Conservation (phyloP, 306 rosid species). For the Herpetospermum pedunculosum region DNA sequence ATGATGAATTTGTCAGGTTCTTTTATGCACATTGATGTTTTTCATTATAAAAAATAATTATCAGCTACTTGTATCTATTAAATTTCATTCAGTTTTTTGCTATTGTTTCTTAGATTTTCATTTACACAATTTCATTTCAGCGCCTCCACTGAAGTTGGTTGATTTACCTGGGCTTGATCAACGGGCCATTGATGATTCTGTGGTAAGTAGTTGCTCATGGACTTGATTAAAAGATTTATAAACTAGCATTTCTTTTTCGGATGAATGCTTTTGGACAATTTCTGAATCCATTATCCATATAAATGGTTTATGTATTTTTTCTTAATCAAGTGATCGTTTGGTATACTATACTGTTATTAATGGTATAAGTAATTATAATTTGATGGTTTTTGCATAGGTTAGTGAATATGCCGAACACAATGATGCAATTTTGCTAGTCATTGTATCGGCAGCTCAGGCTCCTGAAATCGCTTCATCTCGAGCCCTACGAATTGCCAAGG, state of each 20-base stretch:
- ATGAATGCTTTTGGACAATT: not conserved
- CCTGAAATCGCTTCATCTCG: constrained; percentile 81
- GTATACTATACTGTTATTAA: not conserved
- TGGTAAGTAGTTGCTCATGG: constrained; percentile 39
- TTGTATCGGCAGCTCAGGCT: constrained; percentile 89
- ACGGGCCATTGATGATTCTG: constrained; percentile 75
- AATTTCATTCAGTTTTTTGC: not conserved
- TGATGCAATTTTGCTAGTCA: constrained; percentile 79
- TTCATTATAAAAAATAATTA: not conserved
- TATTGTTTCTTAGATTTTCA: not conserved
- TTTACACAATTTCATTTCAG: constrained; percentile 34
- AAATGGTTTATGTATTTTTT: not conserved
- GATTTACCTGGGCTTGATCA: constrained; percentile 98
- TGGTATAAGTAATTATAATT: constrained; percentile 2
- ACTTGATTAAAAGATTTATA: constrained; percentile 6
- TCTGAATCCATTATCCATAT: not conserved
- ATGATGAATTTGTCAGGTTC: not conserved
- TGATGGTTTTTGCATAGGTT: constrained; percentile 41
- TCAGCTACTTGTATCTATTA: not conserved
- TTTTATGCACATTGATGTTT: not conserved
- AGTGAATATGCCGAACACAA: constrained; percentile 87
- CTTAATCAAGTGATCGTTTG: not conserved
- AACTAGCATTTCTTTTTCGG: not conserved
- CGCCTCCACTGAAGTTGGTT: constrained; percentile 86
- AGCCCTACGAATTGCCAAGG: constrained; percentile 75